These are phyloP conservation scores for Hemileccinum hortonii DNA, from an alignment of 1,284 basidiomycete species.

Conservation along the genomic window DNA sequence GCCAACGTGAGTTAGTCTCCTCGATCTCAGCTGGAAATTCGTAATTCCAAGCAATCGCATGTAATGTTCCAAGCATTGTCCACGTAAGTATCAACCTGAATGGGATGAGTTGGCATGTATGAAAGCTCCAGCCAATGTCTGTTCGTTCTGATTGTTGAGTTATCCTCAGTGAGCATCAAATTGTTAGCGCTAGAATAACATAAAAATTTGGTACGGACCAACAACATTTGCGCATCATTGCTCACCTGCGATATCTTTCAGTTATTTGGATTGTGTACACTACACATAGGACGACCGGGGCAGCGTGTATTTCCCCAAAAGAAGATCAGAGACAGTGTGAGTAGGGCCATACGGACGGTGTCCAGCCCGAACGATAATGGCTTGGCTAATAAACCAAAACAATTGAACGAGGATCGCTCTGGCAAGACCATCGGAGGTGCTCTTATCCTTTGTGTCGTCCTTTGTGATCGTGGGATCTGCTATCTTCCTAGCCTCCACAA, in stretches of 20 bases:
- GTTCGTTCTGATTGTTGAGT: background rate
- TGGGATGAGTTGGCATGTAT: no score
- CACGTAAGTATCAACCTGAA: background rate
- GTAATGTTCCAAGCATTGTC: constrained; percentile 1
- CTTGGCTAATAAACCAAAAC: constrained; percentile 35
- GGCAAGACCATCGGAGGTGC: no score
- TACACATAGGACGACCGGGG: background rate
- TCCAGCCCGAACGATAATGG: constrained; percentile 25
- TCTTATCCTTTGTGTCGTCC: no score
- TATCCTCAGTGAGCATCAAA: background rate
- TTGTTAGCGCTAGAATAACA: no score
- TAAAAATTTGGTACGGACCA: background rate
- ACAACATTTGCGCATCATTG: background rate
- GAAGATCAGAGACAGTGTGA: constrained; percentile 28
- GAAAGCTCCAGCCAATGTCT: background rate
- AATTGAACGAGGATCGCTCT: constrained; percentile 28
- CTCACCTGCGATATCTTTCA: background rate
- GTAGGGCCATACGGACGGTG: constrained; percentile 29
- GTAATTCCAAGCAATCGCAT: constrained; percentile 3
- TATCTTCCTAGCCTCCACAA: no score
- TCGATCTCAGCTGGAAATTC: background rate
- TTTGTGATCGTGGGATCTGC: no score
- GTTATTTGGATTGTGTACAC: background rate
- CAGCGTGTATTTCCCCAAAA: constrained; percentile 37
- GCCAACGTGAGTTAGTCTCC: background rate